Percentiles rank a stretch among this genome's conserved stretches.
Conservation (phyloP, 352 stramenopile species). For the Elongisporangium undulatum region DNA sequence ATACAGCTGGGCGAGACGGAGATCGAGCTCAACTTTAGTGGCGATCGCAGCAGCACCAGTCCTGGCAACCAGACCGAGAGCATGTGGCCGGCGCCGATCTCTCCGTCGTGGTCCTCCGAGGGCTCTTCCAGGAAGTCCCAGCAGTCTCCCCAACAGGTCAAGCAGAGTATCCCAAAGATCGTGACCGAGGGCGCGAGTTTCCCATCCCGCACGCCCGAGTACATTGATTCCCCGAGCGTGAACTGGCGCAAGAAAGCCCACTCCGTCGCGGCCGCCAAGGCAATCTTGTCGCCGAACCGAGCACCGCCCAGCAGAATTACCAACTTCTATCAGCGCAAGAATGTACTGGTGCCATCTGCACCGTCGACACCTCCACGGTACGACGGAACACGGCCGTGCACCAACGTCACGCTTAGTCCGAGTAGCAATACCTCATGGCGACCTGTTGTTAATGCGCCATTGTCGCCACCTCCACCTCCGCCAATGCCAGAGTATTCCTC, state of each 20-base stretch:
- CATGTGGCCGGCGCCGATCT: conserved; percentile 11
- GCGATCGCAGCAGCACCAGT: background rate
- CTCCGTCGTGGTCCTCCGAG: conserved; percentile 5
- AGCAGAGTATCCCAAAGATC: conserved; percentile 24
- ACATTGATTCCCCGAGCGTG: conserved; percentile 44
- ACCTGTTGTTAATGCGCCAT: background rate
- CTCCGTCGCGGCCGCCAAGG: conserved; percentile 39
- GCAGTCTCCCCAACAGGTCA: conserved; percentile 7
- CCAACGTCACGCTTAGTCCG: conserved; percentile 16
- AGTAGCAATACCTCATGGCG: background rate
- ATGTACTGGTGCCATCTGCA: conserved; percentile 14
- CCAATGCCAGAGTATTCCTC: conserved; percentile 32
- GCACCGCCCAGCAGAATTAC: background rate
- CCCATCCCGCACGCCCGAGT: conserved; percentile 29
- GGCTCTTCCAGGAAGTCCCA: background rate
- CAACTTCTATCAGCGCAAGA: conserved; percentile 8
- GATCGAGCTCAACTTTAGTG: conserved; percentile 34
- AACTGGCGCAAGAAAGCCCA: conserved; percentile 47
- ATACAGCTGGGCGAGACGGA: conserved; percentile 52
- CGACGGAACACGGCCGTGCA: conserved; percentile 9
- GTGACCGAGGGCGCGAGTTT: conserved; percentile 10
- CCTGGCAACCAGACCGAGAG: conserved; percentile 1
- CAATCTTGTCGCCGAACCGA: conserved; percentile 5
- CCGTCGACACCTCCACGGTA: conserved; percentile 15
- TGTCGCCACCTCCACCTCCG: background rate